Base-by-base conservation (phyloP, 192 early-diverging fungal species). In the Linderina pennispora region DNA sequence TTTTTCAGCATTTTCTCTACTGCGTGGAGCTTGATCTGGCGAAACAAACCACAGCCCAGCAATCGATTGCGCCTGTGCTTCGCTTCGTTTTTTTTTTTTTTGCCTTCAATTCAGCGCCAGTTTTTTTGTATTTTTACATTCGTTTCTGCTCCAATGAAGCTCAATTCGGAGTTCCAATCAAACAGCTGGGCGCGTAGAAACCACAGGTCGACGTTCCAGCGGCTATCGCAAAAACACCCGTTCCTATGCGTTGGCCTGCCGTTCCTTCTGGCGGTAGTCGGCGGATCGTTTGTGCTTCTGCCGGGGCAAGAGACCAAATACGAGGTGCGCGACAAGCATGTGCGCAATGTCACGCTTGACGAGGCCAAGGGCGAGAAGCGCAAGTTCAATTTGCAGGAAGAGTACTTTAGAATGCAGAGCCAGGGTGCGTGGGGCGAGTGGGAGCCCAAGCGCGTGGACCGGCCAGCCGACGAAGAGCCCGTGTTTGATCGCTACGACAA, bases 271-370 rank as follows among this genome's bases (percentile, higher is more conserved):
- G 79, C 82, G 0, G 74, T 91, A 15, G 71, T 90, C 14, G 81
- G 62, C 23, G 87, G 81, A 35, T 82, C 86, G 8, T 82, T 82
- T 64, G 80, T 78, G 5, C 70, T 93, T 24, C 65, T 81, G 20
- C 76, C 82, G 21, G 59, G 89, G 17, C 83, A 86, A 10, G 75
- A 89, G 45, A 87, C 85, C 24, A 79, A 82, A 52, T 89, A 85
- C 48, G 87, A 93, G 57, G 74, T 84, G 31, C 77, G 83, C 28
- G 86, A 88, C 54, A 55, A 58, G 44, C 75, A 74, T 24, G 56
- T 76, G 5, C 58, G 76, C 43, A 33, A 52, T 61, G 53, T 78
- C 34, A 53, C 69, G 16, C 76, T 78, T 31, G 79, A 85, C 34
- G 75, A 86, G 46, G 47, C 77, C 42, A 62, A 70, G 17, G 67